phyloP scores from a whole-genome alignment of 352 stramenopile species.

The Pythium monospermum region DNA sequence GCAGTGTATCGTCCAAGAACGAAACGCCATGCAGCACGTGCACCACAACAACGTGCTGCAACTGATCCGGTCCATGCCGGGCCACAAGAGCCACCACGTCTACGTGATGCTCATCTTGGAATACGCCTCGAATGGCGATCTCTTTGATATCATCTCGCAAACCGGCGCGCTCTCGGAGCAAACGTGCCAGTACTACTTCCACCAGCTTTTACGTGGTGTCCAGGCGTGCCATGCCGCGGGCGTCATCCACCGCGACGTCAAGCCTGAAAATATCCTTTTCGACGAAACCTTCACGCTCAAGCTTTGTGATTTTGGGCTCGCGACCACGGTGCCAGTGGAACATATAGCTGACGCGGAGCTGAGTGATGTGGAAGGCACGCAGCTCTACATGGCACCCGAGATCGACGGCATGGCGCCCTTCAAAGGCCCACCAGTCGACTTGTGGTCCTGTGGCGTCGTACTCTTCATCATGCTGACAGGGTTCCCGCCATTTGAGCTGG shows the following conservation, averaged over 20 bases:
- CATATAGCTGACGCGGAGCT: conserved; percentile 25
- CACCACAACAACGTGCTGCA: conserved; percentile 19
- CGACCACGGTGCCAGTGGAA: conserved; percentile 36
- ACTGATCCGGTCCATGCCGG: conserved; percentile 11
- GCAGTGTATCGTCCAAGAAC: conserved; percentile 51
- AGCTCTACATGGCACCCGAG: conserved; percentile 87
- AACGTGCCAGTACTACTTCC: conserved; percentile 65
- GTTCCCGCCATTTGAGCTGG: conserved; percentile 80
- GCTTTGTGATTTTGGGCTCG: conserved; percentile 92
- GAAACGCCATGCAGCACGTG: conserved; percentile 45
- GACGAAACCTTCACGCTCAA: conserved; percentile 81
- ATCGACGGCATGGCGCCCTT: conserved; percentile 53
- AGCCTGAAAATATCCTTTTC: conserved; percentile 90
- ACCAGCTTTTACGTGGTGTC: conserved; percentile 65
- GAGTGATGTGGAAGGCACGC: conserved; percentile 68
- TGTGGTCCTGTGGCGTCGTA: conserved; percentile 86
- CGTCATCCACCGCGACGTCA: conserved; percentile 86
- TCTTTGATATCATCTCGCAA: conserved; percentile 81
- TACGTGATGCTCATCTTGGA: conserved; percentile 77
- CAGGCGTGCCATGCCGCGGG: conserved; percentile 65
- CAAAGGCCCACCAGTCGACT: conserved; percentile 67
- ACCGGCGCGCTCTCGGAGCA: conserved; percentile 55
- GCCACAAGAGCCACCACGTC: conserved; percentile 31
- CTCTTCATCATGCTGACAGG: conserved; percentile 90
- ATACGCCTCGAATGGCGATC: conserved; percentile 67